Conservation (phyloP, 1,139 yeast species). For the Yarrowia galli region DNA sequence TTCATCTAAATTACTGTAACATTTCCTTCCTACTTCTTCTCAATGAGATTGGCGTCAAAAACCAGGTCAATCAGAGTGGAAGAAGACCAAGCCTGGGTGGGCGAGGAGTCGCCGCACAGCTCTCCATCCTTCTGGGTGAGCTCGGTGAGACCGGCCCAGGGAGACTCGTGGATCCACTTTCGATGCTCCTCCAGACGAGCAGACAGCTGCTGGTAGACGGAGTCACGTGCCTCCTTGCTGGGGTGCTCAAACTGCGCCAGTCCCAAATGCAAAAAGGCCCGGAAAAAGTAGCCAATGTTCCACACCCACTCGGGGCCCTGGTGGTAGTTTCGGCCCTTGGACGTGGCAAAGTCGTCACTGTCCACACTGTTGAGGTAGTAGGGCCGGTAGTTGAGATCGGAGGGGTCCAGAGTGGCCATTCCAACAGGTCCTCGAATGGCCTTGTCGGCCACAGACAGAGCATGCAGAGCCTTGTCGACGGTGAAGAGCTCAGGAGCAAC, state of each 20-base stretch:
- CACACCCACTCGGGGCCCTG: conserved; percentile 99
- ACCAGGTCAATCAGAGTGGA: conserved; percentile 84
- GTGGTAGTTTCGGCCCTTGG: conserved; percentile 95
- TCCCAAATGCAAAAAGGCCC: conserved; percentile 71
- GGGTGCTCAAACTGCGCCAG: conserved; percentile 40
- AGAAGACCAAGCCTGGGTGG: conserved; percentile 96
- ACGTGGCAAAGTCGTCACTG: conserved; percentile 83
- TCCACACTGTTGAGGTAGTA: conserved; percentile 83
- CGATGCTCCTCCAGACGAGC: conserved; percentile 69
- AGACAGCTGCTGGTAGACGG: conserved; percentile 53
- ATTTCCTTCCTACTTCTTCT: conserved; percentile 1
- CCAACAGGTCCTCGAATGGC: conserved; percentile 88
- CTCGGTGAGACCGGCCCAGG: conserved; percentile 95
- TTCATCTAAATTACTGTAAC: conserved; percentile 27
- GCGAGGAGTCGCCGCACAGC: conserved; percentile 83
- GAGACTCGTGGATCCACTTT: conserved; percentile 71
- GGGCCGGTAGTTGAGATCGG: conserved; percentile 90
- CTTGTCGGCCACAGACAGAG: conserved; percentile 74
- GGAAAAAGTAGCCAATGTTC: conserved; percentile 84
- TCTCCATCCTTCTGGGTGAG: conserved; percentile 88
- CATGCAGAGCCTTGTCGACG: conserved; percentile 63
- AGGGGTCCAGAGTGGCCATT: conserved; percentile 89
- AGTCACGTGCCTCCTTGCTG: conserved; percentile 41
- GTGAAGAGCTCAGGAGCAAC: conserved; percentile 93
- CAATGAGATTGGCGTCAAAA: conserved; percentile 56